Percentiles rank a stretch among this genome's conserved stretches.
These are phyloP conservation scores for Taiozyma onychis DNA, from an alignment of 1,139 yeast genomes.

Conservation along the genomic window DNA sequence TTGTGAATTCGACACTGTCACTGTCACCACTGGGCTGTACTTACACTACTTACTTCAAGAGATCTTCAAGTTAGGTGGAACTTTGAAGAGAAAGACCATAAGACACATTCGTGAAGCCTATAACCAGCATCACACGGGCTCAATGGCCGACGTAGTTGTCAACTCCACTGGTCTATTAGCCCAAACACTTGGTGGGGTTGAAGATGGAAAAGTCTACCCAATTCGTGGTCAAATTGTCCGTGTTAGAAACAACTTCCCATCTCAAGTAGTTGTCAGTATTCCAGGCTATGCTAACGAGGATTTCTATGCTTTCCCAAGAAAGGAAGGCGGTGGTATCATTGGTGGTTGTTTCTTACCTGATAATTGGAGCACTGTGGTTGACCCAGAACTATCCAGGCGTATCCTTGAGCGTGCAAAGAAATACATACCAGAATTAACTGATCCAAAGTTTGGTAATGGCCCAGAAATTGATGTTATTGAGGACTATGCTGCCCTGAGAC, in stretches of 20 bases:
- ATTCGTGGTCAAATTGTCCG: conserved; percentile 63
- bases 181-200: conserved; percentile 40
- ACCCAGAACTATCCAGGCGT: conserved; percentile 40
- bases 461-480: conserved; percentile 36
- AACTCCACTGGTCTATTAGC: conserved; percentile 27
- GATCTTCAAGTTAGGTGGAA: conserved; percentile 24
- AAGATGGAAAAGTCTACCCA: conserved; percentile 43
- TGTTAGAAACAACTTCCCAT: conserved; percentile 20
- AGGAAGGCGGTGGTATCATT: conserved; percentile 57
- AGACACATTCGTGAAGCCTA: conserved; percentile 24
- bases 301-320: conserved; percentile 29
- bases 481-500: conserved; percentile 66
- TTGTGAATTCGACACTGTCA: conserved; percentile 25
- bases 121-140: conserved; percentile 14
- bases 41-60: conserved; percentile 23
- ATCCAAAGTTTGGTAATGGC: conserved; percentile 25
- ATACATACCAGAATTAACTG: conserved; percentile 50
- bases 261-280: conserved; percentile 41
- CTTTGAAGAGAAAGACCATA: conserved; percentile 23
- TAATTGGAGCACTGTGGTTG: conserved; percentile 28
- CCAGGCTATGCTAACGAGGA: conserved; percentile 22
- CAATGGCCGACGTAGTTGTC: conserved; percentile 35
- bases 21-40: conserved; percentile 27
- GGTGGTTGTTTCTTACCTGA: conserved; percentile 55
- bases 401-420: conserved; percentile 40